Conservation (phyloP, 2,329 filamentous ascomycete species). For the Sclerotinia nivalis region DNA sequence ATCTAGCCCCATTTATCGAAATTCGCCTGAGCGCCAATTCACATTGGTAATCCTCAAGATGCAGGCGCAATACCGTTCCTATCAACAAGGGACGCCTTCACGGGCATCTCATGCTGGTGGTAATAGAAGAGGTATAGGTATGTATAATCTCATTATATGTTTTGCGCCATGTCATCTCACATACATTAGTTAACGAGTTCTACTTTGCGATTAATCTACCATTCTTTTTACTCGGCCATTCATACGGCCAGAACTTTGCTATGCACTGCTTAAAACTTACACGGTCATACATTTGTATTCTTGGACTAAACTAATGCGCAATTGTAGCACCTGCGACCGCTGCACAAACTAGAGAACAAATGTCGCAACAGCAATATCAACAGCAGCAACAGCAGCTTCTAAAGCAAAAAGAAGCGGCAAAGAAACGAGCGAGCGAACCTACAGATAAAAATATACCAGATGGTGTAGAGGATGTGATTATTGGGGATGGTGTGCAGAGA, state of each 20-base stretch:
- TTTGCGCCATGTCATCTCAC: slow-evolving; percentile 30
- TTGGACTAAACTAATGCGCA: slow-evolving; percentile 22
- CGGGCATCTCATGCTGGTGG: slow-evolving; percentile 39
- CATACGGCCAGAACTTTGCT: neutral
- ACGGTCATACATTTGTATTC: neutral
- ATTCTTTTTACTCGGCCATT: neutral
- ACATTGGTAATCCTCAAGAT: slow-evolving; percentile 12
- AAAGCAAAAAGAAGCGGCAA: slow-evolving; percentile 65
- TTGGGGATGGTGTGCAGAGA: slow-evolving; percentile 77
- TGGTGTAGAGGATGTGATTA: slow-evolving; percentile 77
- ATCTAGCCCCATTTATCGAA: slow-evolving; percentile 3
- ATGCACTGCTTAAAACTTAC: neutral
- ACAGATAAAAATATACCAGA: slow-evolving; percentile 95
- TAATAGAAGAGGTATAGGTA: slow-evolving; percentile 42
- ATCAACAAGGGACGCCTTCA: slow-evolving; percentile 29
- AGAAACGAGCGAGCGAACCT: slow-evolving; percentile 82
- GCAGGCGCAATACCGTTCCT: slow-evolving; percentile 24
- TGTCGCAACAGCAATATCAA: slow-evolving; percentile 17
- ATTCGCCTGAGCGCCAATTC: neutral
- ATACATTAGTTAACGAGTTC: slow-evolving; percentile 3
- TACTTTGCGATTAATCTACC: neutral
- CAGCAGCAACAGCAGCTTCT: slow-evolving; percentile 31
- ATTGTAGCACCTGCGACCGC: slow-evolving; percentile 45
- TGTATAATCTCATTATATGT: slow-evolving; percentile 29
- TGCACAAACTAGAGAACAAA: slow-evolving; percentile 33